phyloP scores from a whole-genome alignment of 1,139 yeast genomes.

The Pichia sp. region DNA sequence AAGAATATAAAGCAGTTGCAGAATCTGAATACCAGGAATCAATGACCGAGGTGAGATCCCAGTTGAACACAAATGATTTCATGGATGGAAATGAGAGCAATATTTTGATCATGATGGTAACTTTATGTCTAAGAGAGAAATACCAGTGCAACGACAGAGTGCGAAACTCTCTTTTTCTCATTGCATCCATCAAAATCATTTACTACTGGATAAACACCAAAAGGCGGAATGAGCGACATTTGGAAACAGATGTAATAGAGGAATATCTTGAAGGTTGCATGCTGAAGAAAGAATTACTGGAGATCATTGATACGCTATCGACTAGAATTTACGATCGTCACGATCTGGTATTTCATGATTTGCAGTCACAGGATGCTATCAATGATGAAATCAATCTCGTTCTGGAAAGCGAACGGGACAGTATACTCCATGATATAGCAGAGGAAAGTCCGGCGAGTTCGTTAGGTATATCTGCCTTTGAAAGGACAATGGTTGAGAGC shows the following conservation, averaged over 20 bases:
- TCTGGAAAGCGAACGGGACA: too few relatives aligned
- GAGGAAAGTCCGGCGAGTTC: too few relatives aligned
- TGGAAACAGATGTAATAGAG: too few relatives aligned
- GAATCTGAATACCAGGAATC: slow-evolving; percentile 1
- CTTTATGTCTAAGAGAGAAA: slow-evolving; percentile 20
- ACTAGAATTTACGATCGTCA: too few relatives aligned
- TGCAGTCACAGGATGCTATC: too few relatives aligned
- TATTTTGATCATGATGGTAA: slow-evolving; percentile 19
- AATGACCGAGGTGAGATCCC: not conserved
- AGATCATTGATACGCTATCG: too few relatives aligned
- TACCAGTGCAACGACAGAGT: slow-evolving; percentile 17
- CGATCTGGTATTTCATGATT: too few relatives aligned
- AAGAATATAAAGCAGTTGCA: not conserved
- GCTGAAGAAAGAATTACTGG: too few relatives aligned
- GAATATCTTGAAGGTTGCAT: too few relatives aligned
- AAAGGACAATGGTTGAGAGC: slow-evolving; percentile 24
- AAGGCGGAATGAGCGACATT: too few relatives aligned
- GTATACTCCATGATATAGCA: too few relatives aligned
- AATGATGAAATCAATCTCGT: too few relatives aligned
- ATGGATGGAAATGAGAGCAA: slow-evolving; percentile 14
- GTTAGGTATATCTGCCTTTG: slow-evolving; percentile 19
- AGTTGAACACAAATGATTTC: not conserved
- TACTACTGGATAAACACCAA: slow-evolving; percentile 17
- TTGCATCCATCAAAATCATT: slow-evolving; percentile 19
- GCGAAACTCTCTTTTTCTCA: slow-evolving; percentile 16